These are phyloP conservation scores for Viola odorata DNA, from an alignment of 345 rosid genomes.

Conservation along the genomic window DNA sequence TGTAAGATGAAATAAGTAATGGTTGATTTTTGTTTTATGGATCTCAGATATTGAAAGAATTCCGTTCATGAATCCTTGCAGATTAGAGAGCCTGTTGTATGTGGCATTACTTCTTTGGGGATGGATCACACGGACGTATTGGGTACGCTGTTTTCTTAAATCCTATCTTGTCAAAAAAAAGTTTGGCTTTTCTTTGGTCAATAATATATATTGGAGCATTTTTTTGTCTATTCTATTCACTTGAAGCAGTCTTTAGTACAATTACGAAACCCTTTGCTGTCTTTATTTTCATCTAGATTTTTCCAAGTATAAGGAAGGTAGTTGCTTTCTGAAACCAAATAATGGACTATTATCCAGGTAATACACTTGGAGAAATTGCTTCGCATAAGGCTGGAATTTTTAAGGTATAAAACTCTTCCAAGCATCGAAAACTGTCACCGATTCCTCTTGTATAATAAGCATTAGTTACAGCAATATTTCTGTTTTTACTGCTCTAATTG, in stretches of 20 bases:
- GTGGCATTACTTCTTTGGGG: conserved; percentile 82
- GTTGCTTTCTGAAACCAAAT: too few relatives aligned
- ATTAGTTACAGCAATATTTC: conserved; percentile 17
- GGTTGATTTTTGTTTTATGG: not conserved
- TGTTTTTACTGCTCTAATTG: conserved; percentile 20
- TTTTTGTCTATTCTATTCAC: too few relatives aligned
- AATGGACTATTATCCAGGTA: conserved; percentile 40
- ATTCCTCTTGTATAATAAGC: conserved; percentile 9
- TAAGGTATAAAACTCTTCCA: conserved; percentile 50
- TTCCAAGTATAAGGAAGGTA: too few relatives aligned
- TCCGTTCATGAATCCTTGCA: conserved; percentile 30
- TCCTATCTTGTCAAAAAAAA: conserved; percentile 2
- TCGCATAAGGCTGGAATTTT: conserved; percentile 87
- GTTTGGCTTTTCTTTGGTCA: conserved; percentile 4
- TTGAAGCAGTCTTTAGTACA: too few relatives aligned
- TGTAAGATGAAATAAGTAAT: not conserved
- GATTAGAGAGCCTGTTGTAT: conserved; percentile 78
- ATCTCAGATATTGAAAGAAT: not conserved
- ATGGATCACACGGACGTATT: conserved; percentile 76
- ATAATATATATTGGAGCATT: not conserved
- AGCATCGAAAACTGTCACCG: conserved; percentile 7
- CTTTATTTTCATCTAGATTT: too few relatives aligned
- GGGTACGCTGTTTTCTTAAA: conserved; percentile 35
- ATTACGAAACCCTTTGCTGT: too few relatives aligned
- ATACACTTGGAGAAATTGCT: conserved; percentile 70